phyloP scores from a whole-genome alignment of 257 asterid genomes.

The Solanum bukasovii region DNA sequence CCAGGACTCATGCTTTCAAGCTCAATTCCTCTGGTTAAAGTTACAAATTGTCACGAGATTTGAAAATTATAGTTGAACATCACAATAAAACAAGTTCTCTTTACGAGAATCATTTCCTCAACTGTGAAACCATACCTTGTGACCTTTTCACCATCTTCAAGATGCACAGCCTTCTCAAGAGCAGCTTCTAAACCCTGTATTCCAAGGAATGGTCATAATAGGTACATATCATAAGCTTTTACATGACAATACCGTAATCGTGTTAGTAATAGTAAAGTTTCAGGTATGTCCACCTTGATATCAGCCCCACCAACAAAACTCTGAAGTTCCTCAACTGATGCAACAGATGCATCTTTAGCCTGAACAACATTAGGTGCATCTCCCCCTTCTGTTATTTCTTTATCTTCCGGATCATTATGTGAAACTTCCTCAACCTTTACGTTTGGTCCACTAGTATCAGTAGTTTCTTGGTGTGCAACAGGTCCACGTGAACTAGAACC shows the following conservation, averaged over 20 bases:
- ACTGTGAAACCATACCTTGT: constrained; percentile 43
- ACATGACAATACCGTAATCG: background rate
- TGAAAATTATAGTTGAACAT: background rate
- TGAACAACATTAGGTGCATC: constrained; percentile 36
- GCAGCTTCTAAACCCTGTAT: constrained; percentile 95
- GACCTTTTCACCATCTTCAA: constrained; percentile 85
- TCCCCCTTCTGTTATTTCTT: constrained; percentile 26
- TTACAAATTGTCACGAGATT: background rate
- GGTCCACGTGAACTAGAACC: constrained; percentile 31
- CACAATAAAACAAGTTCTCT: constrained; percentile 3
- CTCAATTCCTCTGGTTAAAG: constrained; percentile 52
- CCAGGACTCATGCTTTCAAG: constrained; percentile 63
- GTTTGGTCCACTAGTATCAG: constrained; percentile 32
- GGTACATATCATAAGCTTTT: background rate
- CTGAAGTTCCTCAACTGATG: constrained; percentile 75
- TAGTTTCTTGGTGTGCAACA: constrained; percentile 31
- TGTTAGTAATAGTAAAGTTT: background rate
- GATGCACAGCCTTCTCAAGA: constrained; percentile 92
- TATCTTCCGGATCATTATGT: constrained; percentile 44
- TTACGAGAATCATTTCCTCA: constrained; percentile 13
- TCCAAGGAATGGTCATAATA: constrained; percentile 4
- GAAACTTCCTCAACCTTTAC: constrained; percentile 40
- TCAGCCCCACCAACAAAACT: constrained; percentile 78
- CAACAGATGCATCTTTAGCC: constrained; percentile 38
- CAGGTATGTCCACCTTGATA: constrained; percentile 56